Conservation (phyloP, 768 basidiomycete species). For the Scleroderma bovista region DNA sequence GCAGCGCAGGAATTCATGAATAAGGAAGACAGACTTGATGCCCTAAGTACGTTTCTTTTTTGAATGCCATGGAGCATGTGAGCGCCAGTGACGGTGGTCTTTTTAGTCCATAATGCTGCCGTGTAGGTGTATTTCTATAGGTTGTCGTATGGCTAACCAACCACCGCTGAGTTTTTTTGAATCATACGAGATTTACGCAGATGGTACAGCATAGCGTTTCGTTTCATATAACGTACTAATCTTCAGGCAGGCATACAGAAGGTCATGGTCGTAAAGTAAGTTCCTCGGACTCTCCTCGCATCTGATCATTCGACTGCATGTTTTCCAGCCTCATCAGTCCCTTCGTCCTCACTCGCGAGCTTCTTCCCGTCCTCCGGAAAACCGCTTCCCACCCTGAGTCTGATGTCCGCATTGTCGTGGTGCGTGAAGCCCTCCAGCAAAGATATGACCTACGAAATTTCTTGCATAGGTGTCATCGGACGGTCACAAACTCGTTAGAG, state of each 20-base stretch:
- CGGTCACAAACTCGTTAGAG: conserved; percentile 17
- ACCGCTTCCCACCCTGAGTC: conserved; percentile 44
- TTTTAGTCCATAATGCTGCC: conserved; percentile 52
- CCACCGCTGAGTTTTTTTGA: conserved; percentile 14
- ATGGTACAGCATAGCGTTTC: conserved; percentile 16
- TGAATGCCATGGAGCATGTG: not conserved
- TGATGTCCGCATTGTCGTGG: conserved; percentile 59
- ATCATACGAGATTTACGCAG: conserved; percentile 15
- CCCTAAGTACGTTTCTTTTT: conserved; percentile 37
- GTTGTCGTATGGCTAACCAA: conserved; percentile 4
- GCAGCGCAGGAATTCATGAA: conserved; percentile 45
- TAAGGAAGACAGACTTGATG: conserved; percentile 49
- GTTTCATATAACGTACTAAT: not conserved
- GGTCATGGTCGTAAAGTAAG: conserved; percentile 42
- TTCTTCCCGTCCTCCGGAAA: conserved; percentile 46
- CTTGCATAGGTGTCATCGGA: conserved; percentile 31
- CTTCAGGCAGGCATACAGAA: conserved; percentile 31
- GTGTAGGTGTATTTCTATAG: conserved; percentile 28
- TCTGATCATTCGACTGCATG: conserved; percentile 10
- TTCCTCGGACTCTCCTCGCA: conserved; percentile 5
- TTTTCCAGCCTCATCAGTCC: conserved; percentile 45
- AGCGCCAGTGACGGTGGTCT: not conserved
- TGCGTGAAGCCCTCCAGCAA: conserved; percentile 20
- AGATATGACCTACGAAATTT: not conserved
- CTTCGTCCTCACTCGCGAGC: conserved; percentile 46